Evolutionary conservation across 768 basidiomycete species (phyloP).

Genomic region (Paxillus ammoniavirescens): DNA sequence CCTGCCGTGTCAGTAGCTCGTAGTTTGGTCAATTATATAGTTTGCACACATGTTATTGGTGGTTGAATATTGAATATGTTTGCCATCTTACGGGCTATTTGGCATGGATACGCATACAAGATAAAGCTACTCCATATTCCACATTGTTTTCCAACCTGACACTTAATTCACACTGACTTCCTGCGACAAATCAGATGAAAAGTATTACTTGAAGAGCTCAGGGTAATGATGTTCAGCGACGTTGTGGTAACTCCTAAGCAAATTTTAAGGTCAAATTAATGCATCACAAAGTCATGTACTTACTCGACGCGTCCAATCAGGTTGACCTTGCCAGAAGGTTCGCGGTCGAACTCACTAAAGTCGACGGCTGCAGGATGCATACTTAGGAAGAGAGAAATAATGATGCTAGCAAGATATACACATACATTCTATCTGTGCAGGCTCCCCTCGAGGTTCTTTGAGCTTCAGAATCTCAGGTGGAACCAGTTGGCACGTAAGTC

Average conservation of each 20-base stretch:
- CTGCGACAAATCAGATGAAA: constrained; percentile 60
- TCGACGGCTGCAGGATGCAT: constrained; percentile 61
- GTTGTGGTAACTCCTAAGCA: constrained; percentile 78
- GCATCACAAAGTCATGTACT: constrained; percentile 23
- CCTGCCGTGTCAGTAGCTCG: constrained; percentile 20
- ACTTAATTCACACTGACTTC: constrained; percentile 46
- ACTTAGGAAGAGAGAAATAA: background rate
- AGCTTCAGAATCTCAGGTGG: constrained; percentile 63
- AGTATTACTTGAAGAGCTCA: constrained; percentile 63
- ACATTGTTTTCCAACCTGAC: background rate
- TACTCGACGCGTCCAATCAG: constrained; percentile 80
- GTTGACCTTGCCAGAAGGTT: constrained; percentile 68
- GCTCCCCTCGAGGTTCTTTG: constrained; percentile 54
- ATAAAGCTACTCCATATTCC: background rate
- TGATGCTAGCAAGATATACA: too few species aligned
- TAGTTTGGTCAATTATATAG: constrained; percentile 15
- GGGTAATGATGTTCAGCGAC: constrained; percentile 79
- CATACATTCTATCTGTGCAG: constrained; percentile 63
- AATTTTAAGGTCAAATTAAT: background rate
- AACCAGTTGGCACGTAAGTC: constrained; percentile 40
- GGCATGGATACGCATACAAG: background rate
- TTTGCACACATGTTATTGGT: constrained; percentile 13
- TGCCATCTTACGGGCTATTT: background rate
- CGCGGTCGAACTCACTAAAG: constrained; percentile 68
- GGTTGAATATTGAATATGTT: background rate